Percentiles rank a stretch among this genome's conserved stretches.
Evolutionary conservation across 352 stramenopile genomes (phyloP).

Genomic region (Phytopythium ostracodes): DNA sequence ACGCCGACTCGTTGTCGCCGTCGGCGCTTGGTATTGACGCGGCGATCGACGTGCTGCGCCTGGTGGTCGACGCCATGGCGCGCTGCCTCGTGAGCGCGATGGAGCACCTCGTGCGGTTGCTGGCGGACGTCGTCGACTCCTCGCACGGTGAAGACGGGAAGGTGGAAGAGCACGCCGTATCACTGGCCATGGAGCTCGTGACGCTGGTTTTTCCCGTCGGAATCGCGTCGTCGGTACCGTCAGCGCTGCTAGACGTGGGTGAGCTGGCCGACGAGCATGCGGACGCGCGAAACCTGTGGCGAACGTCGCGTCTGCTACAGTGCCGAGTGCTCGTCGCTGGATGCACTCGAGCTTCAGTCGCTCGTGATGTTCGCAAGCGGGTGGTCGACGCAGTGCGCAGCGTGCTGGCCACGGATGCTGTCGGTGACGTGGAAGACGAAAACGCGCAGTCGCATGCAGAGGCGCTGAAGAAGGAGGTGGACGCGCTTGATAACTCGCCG

Average conservation of each 20-base stretch:
- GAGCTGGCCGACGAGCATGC: slow-evolving; percentile 43
- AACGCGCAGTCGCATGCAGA: background rate
- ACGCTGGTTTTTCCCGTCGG: slow-evolving; percentile 33
- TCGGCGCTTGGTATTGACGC: background rate
- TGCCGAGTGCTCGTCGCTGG: slow-evolving; percentile 13
- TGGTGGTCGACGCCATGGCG: slow-evolving; percentile 46
- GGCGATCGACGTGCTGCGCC: slow-evolving; percentile 29
- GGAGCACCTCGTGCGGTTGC: slow-evolving; percentile 28
- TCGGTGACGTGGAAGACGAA: background rate
- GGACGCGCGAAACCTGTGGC: slow-evolving; percentile 40
- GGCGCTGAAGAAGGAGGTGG: background rate
- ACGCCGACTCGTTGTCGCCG: slow-evolving; percentile 1
- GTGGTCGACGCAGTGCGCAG: background rate
- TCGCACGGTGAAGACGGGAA: background rate
- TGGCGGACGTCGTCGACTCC: slow-evolving; percentile 5
- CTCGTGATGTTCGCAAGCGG: background rate
- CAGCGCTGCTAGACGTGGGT: slow-evolving; percentile 28
- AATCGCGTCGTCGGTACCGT: slow-evolving; percentile 15
- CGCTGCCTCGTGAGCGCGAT: slow-evolving; percentile 52
- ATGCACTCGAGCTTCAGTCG: too few relatives aligned
- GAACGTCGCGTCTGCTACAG: slow-evolving; percentile 37
- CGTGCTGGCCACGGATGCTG: background rate
- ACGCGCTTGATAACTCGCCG: background rate
- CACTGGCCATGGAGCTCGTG: slow-evolving; percentile 21
- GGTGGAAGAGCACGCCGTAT: background rate